phyloP scores from a whole-genome alignment of 306 rosid genomes.

The Rosa multiflora region DNA sequence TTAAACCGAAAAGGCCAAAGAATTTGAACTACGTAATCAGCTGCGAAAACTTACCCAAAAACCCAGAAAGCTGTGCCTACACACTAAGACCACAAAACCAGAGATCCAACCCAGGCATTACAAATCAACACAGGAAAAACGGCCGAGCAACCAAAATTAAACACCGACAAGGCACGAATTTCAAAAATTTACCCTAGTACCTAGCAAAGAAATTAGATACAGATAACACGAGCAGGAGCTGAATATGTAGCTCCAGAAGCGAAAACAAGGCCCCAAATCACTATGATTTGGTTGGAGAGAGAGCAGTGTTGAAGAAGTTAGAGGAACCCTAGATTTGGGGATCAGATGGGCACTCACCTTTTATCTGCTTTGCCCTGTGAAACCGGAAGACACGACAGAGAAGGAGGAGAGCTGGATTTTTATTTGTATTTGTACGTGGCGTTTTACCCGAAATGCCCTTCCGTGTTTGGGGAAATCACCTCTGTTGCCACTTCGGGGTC shows the following conservation, averaged over 20 bases:
- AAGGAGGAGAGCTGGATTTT: slow-evolving; percentile 1
- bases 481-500: slow-evolving; percentile 28
- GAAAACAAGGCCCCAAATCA: slow-evolving; percentile 20
- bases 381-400: slow-evolving; percentile 46
- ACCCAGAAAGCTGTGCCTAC: not conserved
- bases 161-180: not conserved
- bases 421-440: not conserved
- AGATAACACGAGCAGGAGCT: not conserved
- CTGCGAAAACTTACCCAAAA: not conserved
- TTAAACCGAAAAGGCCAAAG: not conserved
- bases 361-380: slow-evolving; percentile 48
- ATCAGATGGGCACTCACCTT: slow-evolving; percentile 40
- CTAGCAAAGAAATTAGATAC: slow-evolving; percentile 9
- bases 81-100: not conserved
- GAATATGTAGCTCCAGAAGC: not conserved
- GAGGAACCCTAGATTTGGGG: slow-evolving; percentile 84
- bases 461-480: slow-evolving; percentile 5
- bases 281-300: slow-evolving; percentile 6
- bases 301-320: slow-evolving; percentile 3
- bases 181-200: not conserved
- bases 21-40: slow-evolving; percentile 14
- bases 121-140: not conserved
- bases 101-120: slow-evolving; percentile 36
- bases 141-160: not conserved
- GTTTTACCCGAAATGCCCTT: slow-evolving; percentile 31